Conservation (phyloP, 495 filamentous ascomycete species). For the Annulohypoxylon moriforme region DNA sequence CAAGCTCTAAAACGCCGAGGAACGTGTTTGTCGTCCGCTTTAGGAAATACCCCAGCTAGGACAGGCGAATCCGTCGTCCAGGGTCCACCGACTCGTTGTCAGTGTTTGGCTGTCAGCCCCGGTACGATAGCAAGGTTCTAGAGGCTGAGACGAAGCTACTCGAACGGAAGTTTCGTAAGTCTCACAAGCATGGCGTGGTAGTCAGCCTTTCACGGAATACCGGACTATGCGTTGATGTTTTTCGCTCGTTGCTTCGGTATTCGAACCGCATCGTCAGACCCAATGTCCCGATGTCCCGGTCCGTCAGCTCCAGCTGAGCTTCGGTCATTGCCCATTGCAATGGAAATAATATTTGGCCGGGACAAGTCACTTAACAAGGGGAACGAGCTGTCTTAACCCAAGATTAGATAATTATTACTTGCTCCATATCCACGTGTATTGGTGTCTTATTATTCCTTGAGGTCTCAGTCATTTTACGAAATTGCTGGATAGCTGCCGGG, state of each 20-base stretch:
- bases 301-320: conserved; percentile 4
- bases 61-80: conserved; percentile 2
- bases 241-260: not conserved
- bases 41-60: conserved; percentile 33
- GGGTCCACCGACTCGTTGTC: conserved; percentile 25
- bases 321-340: conserved; percentile 11
- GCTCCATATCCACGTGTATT: conserved; percentile 40
- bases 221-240: not conserved
- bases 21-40: conserved; percentile 35
- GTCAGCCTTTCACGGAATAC: conserved; percentile 22
- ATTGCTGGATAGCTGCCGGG: conserved; percentile 14
- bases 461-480: conserved; percentile 18
- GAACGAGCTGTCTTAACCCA: conserved; percentile 36
- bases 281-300: not conserved
- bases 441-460: conserved; percentile 32
- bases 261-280: not conserved
- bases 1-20: conserved; percentile 28
- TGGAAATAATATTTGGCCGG: conserved; percentile 16
- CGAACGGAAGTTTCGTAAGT: conserved; percentile 45
- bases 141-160: conserved; percentile 46
- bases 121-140: conserved; percentile 35
- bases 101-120: conserved; percentile 36
- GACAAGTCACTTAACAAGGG: conserved; percentile 20
- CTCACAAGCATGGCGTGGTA: conserved; percentile 14
- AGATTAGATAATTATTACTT: conserved; percentile 25